A percentile compares a stretch with the other conserved stretches of the same genome.
Evolutionary conservation across 441 rosid species (phyloP).

Genomic region (Euphorbia schlechtendalii): DNA sequence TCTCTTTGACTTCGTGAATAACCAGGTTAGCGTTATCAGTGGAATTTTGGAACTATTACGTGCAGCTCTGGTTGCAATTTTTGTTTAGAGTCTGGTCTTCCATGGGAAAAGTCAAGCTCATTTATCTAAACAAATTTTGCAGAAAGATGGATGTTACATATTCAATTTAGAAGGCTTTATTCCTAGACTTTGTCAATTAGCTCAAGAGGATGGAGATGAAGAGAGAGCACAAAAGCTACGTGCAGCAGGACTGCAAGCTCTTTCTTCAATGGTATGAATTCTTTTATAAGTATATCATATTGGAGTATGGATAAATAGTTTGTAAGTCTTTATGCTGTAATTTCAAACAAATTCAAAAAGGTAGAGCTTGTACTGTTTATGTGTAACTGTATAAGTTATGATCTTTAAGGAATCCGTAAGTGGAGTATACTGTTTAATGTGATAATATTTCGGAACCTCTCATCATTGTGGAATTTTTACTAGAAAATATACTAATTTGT

Average conservation of each 20-base stretch:
- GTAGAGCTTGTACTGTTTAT: neutral
- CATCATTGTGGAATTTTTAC: neutral
- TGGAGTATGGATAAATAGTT: constrained; percentile 4
- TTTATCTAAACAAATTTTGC: constrained; percentile 27
- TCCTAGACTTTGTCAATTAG: constrained; percentile 68
- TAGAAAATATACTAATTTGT: neutral
- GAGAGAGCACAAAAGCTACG: constrained; percentile 50
- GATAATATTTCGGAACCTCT: neutral
- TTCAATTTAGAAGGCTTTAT: constrained; percentile 80
- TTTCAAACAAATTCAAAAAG: too few species aligned
- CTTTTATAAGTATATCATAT: constrained; percentile 9
- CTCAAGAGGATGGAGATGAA: constrained; percentile 68
- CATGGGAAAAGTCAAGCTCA: constrained; percentile 13
- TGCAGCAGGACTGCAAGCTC: constrained; percentile 58
- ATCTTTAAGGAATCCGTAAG: neutral
- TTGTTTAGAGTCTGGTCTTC: constrained; percentile 8
- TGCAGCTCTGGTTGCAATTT: constrained; percentile 23
- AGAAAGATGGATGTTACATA: constrained; percentile 76
- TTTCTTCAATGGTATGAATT: constrained; percentile 58
- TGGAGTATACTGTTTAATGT: neutral
- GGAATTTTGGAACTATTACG: constrained; percentile 11
- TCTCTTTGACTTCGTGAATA: constrained; percentile 75
- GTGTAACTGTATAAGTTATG: neutral
- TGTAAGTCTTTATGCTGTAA: neutral
- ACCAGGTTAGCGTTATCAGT: constrained; percentile 51